Evolutionary conservation across 1,284 basidiomycete genomes (phyloP), one percentile per base, ranked within the genome.

Genomic region (Cutaneotrichosporon cutaneum): DNA sequence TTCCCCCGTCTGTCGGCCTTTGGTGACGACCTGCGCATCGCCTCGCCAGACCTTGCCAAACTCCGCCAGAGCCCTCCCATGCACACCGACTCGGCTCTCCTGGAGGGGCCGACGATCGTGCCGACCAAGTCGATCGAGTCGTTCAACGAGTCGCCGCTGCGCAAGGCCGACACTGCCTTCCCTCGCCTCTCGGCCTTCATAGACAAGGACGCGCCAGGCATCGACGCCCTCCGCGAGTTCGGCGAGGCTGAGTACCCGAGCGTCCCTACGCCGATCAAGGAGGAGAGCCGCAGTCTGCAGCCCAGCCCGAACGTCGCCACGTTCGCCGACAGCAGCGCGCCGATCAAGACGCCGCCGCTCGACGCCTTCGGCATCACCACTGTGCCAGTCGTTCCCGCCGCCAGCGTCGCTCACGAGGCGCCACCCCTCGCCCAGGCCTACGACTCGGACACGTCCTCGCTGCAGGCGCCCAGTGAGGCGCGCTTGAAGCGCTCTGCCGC

Each of bases 161-260:
- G 56, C 22, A 58, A 58, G 47, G 56, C 47, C 7, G 56, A 58
- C 47, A 58, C 56, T 10, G 44, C 56, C 10, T 58, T 58, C 56
- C 56, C 56, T n/a, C 45, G 56, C 21, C 56, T 58, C 14, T 50
- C 47, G 8, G 56, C 47, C 21, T 58, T 58, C 33, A 21, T 54
- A 16, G 52, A 54, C 52, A 36, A 54, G 52, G 52, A 54, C 33
- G 22, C 52, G 21, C 52, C 52, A 4, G 52, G 52, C 22, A 54
- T 54, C 16, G 52, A 24, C 22, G 52, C 33, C 9, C 52, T 54
- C 33, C 33, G 35, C 9, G 21, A 54, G 21, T 13, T 54, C 22
- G 52, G 18, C 52, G 52, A 54, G 14, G 6, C 21, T 21, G 35
- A 36, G 22, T 13, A 21, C 13, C 52, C 52, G 11, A 18, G 18